These are phyloP conservation scores for Berberis vulgaris DNA, from an alignment of 164 flowering plant species.

Conservation along the genomic window DNA sequence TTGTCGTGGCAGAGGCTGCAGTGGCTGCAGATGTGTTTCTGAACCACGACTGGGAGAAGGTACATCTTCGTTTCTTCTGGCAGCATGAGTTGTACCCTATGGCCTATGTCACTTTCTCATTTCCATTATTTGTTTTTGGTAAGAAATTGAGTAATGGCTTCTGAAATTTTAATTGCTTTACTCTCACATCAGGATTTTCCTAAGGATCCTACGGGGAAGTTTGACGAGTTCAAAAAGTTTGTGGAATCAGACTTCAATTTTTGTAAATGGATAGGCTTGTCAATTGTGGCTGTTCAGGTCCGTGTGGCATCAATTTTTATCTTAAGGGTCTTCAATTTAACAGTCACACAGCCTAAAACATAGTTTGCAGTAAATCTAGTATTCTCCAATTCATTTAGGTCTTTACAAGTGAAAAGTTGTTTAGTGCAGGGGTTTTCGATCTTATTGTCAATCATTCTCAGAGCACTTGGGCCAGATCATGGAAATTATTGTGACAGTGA, in stretches of 20 bases:
- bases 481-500: slow-evolving; percentile 60
- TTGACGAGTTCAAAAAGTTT: slow-evolving; percentile 53
- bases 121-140: not conserved
- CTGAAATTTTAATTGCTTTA: not conserved
- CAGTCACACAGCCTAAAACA: not conserved
- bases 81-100: not conserved
- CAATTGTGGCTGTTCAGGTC: slow-evolving; percentile 67
- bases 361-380: not conserved
- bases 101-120: too few species aligned
- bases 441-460: slow-evolving; percentile 60
- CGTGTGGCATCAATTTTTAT: not conserved
- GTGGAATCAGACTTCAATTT: slow-evolving; percentile 58
- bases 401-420: not conserved
- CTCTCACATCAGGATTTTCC: slow-evolving; percentile 65
- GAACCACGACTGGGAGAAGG: slow-evolving; percentile 78
- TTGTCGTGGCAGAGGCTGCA: slow-evolving; percentile 69
- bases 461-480: slow-evolving; percentile 64
- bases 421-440: slow-evolving; percentile 52
- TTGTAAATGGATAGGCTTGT: slow-evolving; percentile 78
- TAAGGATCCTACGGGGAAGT: slow-evolving; percentile 56
- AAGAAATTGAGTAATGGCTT: not conserved
- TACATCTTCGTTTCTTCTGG: slow-evolving; percentile 10
- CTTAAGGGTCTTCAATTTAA: not conserved
- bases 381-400: not conserved
- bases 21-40: slow-evolving; percentile 68